These are phyloP conservation scores for Tuber magnatum DNA, from an alignment of 495 filamentous ascomycete genomes.

Conservation along the genomic window DNA sequence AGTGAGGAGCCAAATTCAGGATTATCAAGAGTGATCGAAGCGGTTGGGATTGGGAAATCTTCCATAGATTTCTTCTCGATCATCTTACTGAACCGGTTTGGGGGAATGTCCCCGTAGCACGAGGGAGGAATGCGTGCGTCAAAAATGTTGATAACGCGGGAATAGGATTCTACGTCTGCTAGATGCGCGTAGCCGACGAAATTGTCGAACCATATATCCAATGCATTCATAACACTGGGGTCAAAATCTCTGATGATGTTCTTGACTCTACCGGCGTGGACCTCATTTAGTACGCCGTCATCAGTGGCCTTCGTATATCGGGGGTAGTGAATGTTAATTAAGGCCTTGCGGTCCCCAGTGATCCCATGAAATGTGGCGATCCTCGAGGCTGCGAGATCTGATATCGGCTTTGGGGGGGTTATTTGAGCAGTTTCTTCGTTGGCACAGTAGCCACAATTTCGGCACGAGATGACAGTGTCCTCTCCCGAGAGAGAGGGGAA, in stretches of 20 bases:
- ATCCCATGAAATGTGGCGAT: conserved; percentile 35
- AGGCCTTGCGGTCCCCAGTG: conserved; percentile 30
- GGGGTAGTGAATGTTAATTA: conserved; percentile 34
- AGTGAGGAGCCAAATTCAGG: conserved; percentile 40
- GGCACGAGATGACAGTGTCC: conserved; percentile 73
- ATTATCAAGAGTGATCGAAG: conserved; percentile 14
- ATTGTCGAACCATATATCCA: conserved; percentile 51
- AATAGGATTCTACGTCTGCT: conserved; percentile 32
- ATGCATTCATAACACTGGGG: conserved; percentile 57
- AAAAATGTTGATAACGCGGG: conserved; percentile 49
- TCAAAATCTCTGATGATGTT: conserved; percentile 66
- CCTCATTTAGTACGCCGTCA: conserved; percentile 42
- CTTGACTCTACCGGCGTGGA: conserved; percentile 68
- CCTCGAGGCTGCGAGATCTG: conserved; percentile 10
- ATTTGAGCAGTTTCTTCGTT: conserved; percentile 72
- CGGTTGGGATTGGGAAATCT: conserved; percentile 42
- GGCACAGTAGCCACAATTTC: conserved; percentile 62
- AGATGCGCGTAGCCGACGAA: conserved; percentile 41
- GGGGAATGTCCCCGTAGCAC: conserved; percentile 34
- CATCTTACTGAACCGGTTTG: neutral
- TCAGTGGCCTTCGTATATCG: conserved; percentile 2
- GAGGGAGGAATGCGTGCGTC: conserved; percentile 46
- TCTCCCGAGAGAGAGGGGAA: conserved; percentile 74
- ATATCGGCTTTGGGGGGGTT: conserved; percentile 24
- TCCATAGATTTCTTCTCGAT: conserved; percentile 9